Evolutionary conservation across 2,329 filamentous ascomycete genomes (phyloP).

Genomic region (Ophiosphaerella korrae): DNA sequence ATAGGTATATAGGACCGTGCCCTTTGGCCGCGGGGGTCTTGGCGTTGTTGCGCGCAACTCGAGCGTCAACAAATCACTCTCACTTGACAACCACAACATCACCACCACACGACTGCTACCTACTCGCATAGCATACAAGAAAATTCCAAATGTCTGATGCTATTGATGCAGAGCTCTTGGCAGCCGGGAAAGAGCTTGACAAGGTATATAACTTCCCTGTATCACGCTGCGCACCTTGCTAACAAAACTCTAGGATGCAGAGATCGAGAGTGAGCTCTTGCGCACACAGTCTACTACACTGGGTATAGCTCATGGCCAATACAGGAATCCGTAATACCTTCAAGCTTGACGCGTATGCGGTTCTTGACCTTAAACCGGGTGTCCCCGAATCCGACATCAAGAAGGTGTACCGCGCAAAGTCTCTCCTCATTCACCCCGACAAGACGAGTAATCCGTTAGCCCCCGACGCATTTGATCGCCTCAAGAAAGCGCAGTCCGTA

Average conservation of each 20-base stretch:
- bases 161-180: conserved; percentile 74
- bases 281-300: background rate
- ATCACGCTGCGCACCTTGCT: conserved; percentile 7
- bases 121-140: background rate
- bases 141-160: conserved; percentile 55
- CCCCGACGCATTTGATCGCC: conserved; percentile 92
- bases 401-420: conserved; percentile 90
- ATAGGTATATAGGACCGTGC: conserved; percentile 21
- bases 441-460: conserved; percentile 91
- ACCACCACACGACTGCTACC: background rate
- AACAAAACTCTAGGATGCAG: conserved; percentile 70
- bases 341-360: conserved; percentile 82
- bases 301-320: conserved; percentile 1
- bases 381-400: conserved; percentile 97
- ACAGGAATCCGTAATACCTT: conserved; percentile 81
- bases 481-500: conserved; percentile 91
- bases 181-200: conserved; percentile 86
- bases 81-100: background rate
- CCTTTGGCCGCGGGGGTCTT: conserved; percentile 27
- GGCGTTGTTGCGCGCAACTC: background rate
- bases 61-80: background rate
- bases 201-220: conserved; percentile 62
- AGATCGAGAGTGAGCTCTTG: conserved; percentile 73
- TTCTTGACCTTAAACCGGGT: conserved; percentile 93
- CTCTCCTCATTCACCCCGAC: conserved; percentile 98